Base-by-base conservation (phyloP, 2,329 filamentous ascomycete species). In the Colletotrichum neosansevieriae region DNA sequence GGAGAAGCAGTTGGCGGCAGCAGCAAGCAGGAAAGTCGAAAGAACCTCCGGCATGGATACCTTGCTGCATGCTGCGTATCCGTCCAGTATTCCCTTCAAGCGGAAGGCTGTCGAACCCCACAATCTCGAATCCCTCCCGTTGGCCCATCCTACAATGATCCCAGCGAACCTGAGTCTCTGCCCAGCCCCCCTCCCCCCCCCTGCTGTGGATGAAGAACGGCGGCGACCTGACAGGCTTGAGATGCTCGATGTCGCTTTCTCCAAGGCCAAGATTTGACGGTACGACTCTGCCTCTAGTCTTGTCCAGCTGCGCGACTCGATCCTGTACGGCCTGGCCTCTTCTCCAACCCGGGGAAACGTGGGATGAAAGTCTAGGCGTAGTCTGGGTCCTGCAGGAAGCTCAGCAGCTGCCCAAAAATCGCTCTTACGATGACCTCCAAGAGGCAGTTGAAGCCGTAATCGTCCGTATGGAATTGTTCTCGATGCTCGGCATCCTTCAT, bases 21-120 rank as follows among this genome's bases (percentile, higher is more conserved):
- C 42, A 53, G 57, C 50, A 63, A 10, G 21, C 44, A 15, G 19
- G 49, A 29, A 53, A 29, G 49, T 24, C 34, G 49, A 34, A 34
- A 53, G 29, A 53, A 53, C 24, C 24, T 53, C 49, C 56, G n/a
- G 17, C 24, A 24, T 49, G 11, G 19, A 36, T 38, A 50, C 57
- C 56, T n/a, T 50, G 47, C 54, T 59, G 53, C 40, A 24, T 54
- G 49, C 53, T 68, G 62, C 61, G 56, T 69, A 60, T 54, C 66
- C 56, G 58, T 44, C 44, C 60, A 56, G 42, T 66, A 45, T 65
- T 58, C 51, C 61, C 66, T 56, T 53, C 45, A 53, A 53, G 58
- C 58, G 58, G 58, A 61, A 44, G 44, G 49, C 56, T 47, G 36
- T 45, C 51, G 34, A 24, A 51, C 51, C 64, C 47, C n/a, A 19